Evolutionary conservation across 352 stramenopile genomes (phyloP).

Genomic region (Aphanomyces cochlioides): DNA sequence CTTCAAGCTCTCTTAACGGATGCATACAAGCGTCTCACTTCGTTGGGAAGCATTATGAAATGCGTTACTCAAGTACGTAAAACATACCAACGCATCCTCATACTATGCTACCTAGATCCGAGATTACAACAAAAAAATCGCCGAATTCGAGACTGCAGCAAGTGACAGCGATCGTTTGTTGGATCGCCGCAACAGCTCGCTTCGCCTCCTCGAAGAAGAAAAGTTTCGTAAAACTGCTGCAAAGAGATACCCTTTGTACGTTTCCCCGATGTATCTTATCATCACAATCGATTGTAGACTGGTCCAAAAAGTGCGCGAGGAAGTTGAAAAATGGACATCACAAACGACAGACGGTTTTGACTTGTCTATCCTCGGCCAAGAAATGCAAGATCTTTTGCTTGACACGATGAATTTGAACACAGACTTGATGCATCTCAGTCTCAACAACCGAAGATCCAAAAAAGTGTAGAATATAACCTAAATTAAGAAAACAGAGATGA

Average conservation of each 20-base stretch:
- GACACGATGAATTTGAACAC: conserved; percentile 84
- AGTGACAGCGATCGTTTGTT: conserved; percentile 72
- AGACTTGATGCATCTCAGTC: conserved; percentile 71
- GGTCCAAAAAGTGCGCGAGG: conserved; percentile 44
- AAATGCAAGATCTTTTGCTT: conserved; percentile 64
- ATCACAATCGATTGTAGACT: conserved; percentile 36
- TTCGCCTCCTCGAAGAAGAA: conserved; percentile 71
- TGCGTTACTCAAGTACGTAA: conserved; percentile 30
- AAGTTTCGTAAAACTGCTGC: conserved; percentile 67
- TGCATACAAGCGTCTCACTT: conserved; percentile 57
- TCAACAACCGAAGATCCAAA: conserved; percentile 39
- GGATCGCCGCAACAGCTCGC: conserved; percentile 46
- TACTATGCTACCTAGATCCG: conserved; percentile 36
- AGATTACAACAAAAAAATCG: conserved; percentile 73
- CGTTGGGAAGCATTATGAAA: conserved; percentile 76
- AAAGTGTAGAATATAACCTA: conserved; percentile 11
- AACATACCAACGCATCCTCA: not conserved
- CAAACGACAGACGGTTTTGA: conserved; percentile 75
- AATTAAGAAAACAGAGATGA: conserved; percentile 4
- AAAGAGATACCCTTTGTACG: conserved; percentile 53
- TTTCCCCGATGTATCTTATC: conserved; percentile 1
- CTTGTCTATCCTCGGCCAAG: conserved; percentile 59
- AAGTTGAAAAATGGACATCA: conserved; percentile 67
- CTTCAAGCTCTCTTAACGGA: conserved; percentile 49
- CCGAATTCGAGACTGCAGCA: conserved; percentile 61